Base-by-base conservation (phyloP, 1,284 basidiomycete species). In the Microbotryum saponariae region DNA sequence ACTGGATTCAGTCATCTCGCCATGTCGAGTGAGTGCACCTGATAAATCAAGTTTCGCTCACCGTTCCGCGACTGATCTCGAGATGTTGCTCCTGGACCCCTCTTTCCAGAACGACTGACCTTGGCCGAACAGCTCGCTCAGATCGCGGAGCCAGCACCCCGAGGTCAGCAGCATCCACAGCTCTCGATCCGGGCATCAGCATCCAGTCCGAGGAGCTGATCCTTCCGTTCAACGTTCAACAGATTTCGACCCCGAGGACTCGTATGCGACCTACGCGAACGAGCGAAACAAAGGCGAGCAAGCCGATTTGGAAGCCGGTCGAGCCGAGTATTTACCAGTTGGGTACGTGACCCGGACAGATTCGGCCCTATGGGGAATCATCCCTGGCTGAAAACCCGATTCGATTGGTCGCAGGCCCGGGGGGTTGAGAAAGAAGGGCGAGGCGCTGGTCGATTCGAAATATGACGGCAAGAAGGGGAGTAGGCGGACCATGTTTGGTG, bases 81-180 rank as follows among this genome's bases (percentile, higher is more conserved):
- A 16, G 20, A 5, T 31, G 31, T 42, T 25, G 14, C 25, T 48
- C 29, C 23, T 10, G 20, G 20, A 6, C 37, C 14, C 37, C 47
- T 1, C 47, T 2, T 20, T 2, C 12, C 59, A 70, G 70, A 67
- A 33, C 70, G 74, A 20, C 66, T 73, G 21, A 75, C 87, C 3
- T 82, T 93, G 45, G 86, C 86, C 5, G 82, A 91, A 73, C 89
- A 92, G 73, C 83, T 93, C 57, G 86, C 86, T 49, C 81, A 86
- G 73, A 82, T 93, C 51, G 81, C 87, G 56, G 82, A 87, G 59
- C 78, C 85, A 42, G 81, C 83, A 25, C 87, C 88, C 2, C 75
- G 79, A 56, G 85, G 88, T 85, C 72, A 67, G 80, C 31, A 46
- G 50, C 42, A 7, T 6, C 18, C 29, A 5, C 46, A 4, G 18